Evolutionary conservation across 2,329 filamentous ascomycete species (phyloP).

Genomic region (Juglanconis oblonga): DNA sequence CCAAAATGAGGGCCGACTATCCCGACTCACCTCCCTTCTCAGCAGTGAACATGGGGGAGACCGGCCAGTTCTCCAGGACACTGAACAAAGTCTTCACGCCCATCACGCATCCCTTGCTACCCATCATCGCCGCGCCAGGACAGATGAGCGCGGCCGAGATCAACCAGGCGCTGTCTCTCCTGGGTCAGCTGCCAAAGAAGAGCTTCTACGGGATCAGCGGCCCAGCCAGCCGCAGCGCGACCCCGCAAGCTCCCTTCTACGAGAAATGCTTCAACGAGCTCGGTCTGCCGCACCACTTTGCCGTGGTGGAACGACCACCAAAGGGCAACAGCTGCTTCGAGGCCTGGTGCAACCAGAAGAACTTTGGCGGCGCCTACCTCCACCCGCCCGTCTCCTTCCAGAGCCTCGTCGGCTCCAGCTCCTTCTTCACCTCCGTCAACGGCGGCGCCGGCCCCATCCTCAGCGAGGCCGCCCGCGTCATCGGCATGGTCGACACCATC

Average conservation of each 20-base stretch:
- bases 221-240: constrained; percentile 58
- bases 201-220: constrained; percentile 79
- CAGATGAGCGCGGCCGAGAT: constrained; percentile 85
- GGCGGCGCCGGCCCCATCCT: constrained; percentile 54
- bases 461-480: constrained; percentile 73
- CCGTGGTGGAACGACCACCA: constrained; percentile 67
- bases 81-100: constrained; percentile 85
- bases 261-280: constrained; percentile 81
- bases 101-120: constrained; percentile 80
- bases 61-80: constrained; percentile 80
- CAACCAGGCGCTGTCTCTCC: constrained; percentile 72
- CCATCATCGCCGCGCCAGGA: constrained; percentile 80
- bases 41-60: constrained; percentile 82
- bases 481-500: constrained; percentile 80
- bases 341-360: constrained; percentile 66
- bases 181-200: constrained; percentile 77
- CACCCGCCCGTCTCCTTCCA: constrained; percentile 66
- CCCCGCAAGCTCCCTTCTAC: constrained; percentile 78
- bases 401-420: constrained; percentile 55
- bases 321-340: constrained; percentile 66
- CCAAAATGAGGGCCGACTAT: constrained; percentile 67
- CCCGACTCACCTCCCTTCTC: constrained; percentile 71
- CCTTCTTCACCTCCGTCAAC: constrained; percentile 50
- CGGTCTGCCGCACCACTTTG: constrained; percentile 80
- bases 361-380: constrained; percentile 80